Conservation (phyloP, 2,329 filamentous ascomycete genomes). For the Colletotrichum truncatum region DNA sequence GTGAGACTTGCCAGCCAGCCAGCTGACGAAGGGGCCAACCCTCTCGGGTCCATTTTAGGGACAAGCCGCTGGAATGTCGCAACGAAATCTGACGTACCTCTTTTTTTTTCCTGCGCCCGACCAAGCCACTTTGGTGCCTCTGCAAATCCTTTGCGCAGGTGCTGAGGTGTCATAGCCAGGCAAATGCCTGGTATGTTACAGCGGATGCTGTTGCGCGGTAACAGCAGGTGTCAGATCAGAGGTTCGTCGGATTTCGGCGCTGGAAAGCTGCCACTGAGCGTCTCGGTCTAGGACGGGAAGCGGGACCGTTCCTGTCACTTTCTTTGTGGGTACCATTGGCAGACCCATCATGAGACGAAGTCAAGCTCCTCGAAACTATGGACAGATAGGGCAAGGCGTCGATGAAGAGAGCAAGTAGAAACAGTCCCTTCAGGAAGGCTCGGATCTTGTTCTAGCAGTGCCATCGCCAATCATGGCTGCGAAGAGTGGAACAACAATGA, state of each 20-base stretch:
- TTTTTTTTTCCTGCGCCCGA: neutral
- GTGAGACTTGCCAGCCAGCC: slow-evolving; percentile 2
- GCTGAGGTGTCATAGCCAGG: neutral
- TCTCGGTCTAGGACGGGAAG: slow-evolving; percentile 13
- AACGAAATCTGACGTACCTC: neutral
- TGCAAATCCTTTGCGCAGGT: neutral
- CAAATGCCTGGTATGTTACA: neutral
- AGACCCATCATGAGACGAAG: slow-evolving; percentile 4
- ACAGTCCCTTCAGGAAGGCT: neutral
- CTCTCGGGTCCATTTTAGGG: neutral
- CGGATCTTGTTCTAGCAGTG: neutral
- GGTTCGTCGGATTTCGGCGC: slow-evolving; percentile 16
- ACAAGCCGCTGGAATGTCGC: neutral
- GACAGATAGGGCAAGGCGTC: slow-evolving; percentile 2
- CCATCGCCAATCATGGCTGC: neutral
- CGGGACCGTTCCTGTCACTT: slow-evolving; percentile 1
- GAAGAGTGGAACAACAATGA: neutral
- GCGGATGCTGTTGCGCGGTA: slow-evolving; percentile 6
- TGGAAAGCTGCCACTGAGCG: slow-evolving; percentile 11
- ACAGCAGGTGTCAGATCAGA: slow-evolving; percentile 20
- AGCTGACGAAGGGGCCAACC: neutral
- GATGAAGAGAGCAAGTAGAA: slow-evolving; percentile 4
- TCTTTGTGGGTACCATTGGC: slow-evolving; percentile 12
- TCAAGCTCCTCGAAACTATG: neutral
- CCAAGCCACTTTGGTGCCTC: slow-evolving; percentile 2